Evolutionary conservation across 768 basidiomycete genomes (phyloP).

Genomic region (Boletus tylopilopsis): DNA sequence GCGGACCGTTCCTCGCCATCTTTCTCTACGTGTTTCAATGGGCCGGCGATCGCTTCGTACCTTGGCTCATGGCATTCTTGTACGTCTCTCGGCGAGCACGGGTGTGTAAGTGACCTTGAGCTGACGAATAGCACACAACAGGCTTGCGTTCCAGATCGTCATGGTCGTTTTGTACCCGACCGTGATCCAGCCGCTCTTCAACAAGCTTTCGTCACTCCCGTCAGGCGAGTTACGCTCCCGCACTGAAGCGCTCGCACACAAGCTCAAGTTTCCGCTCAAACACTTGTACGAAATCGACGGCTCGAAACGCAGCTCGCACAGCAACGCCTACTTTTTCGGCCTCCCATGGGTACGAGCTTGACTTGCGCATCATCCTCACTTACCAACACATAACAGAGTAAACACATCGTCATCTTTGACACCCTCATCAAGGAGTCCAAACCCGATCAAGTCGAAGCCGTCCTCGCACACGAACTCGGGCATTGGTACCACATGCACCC

Average conservation of each 20-base stretch:
- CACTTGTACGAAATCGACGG: constrained; percentile 97
- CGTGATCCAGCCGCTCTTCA: constrained; percentile 93
- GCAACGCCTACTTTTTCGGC: constrained; percentile 98
- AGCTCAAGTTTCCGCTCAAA: constrained; percentile 90
- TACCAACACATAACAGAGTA: constrained; percentile 47
- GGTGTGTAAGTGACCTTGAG: background rate
- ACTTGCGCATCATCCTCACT: no score
- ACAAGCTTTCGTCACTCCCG: constrained; percentile 87
- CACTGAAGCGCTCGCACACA: constrained; percentile 72
- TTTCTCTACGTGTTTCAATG: constrained; percentile 90
- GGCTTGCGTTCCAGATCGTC: constrained; percentile 76
- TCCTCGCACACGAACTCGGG: constrained; percentile 95
- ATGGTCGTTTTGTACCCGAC: constrained; percentile 84
- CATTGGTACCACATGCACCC: constrained; percentile 96
- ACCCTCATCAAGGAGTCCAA: constrained; percentile 91
- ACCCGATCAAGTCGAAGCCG: constrained; percentile 92
- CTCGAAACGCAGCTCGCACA: constrained; percentile 91
- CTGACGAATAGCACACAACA: constrained; percentile 23
- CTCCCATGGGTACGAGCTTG: constrained; percentile 73
- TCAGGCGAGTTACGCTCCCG: constrained; percentile 72
- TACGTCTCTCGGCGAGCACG: constrained; percentile 33
- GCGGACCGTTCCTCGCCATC: constrained; percentile 79
- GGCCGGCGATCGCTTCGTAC: constrained; percentile 91
- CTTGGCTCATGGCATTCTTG: constrained; percentile 93
- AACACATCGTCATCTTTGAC: constrained; percentile 96